Percentiles rank a stretch among this genome's conserved stretches.
Evolutionary conservation across 2,329 filamentous ascomycete species (phyloP).

Genomic region (Penicillium fuscoglaucum): DNA sequence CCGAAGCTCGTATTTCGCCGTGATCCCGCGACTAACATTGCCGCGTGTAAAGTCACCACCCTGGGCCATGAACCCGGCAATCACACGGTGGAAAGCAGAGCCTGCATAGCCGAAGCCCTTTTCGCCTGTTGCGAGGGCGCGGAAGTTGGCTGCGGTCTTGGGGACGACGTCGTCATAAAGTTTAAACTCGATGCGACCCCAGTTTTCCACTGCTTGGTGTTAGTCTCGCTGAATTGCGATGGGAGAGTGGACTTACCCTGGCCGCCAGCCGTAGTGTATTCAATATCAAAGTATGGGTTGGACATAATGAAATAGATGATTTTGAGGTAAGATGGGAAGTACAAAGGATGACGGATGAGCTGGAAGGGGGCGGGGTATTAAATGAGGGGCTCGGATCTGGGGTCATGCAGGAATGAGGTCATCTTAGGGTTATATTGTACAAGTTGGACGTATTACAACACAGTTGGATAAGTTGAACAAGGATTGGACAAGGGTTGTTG

Average conservation of each 20-base stretch:
- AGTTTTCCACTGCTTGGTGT: constrained; percentile 1
- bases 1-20: background rate
- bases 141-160: constrained; percentile 82
- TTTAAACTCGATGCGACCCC: constrained; percentile 78
- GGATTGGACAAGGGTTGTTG: background rate
- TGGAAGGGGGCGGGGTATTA: background rate
- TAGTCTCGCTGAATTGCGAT: background rate
- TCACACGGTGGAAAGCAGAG: constrained; percentile 86
- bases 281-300: background rate
- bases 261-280: background rate
- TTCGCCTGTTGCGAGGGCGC: constrained; percentile 73
- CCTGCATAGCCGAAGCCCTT: constrained; percentile 78
- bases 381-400: background rate
- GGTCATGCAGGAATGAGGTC: constrained; percentile 3
- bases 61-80: constrained; percentile 88
- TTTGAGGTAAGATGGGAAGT: background rate
- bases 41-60: constrained; percentile 88
- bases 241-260: background rate
- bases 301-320: background rate
- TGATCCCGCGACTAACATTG: constrained; percentile 64
- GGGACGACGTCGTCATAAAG: constrained; percentile 82
- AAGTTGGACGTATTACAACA: background rate
- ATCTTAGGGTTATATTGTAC: background rate
- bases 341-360: background rate
- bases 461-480: background rate